These are phyloP conservation scores for Penicillium cinerascens DNA, from an alignment of 495 filamentous ascomycete genomes.

Conservation along the genomic window DNA sequence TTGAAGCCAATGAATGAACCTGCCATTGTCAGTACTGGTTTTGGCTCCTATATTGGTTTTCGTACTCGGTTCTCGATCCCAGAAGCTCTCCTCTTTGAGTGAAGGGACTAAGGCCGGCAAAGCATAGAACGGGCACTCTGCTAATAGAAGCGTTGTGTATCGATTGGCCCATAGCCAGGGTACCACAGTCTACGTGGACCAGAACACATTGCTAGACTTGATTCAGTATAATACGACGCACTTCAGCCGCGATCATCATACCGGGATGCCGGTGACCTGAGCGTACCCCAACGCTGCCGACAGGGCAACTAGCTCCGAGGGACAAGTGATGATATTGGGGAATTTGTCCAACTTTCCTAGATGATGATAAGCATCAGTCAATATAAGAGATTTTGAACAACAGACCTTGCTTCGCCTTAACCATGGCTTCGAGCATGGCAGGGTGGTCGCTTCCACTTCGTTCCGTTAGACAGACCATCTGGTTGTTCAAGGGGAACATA, in stretches of 20 bases:
- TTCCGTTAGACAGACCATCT: neutral
- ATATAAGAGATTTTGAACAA: neutral
- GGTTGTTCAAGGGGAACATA: neutral
- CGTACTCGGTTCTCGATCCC: slow-evolving; percentile 78
- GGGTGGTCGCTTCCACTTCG: slow-evolving; percentile 76
- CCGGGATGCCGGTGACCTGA: slow-evolving; percentile 67
- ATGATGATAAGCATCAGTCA: neutral
- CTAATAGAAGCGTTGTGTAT: slow-evolving; percentile 83
- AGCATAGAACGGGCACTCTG: slow-evolving; percentile 78
- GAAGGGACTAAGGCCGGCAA: slow-evolving; percentile 80
- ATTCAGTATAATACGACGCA: neutral
- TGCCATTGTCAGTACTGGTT: neutral
- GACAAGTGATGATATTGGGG: slow-evolving; percentile 82
- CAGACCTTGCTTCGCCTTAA: slow-evolving; percentile 59
- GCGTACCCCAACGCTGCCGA: slow-evolving; percentile 93
- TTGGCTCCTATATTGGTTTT: neutral
- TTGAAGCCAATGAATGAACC: slow-evolving; percentile 83
- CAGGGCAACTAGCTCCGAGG: slow-evolving; percentile 91
- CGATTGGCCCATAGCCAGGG: slow-evolving; percentile 80
- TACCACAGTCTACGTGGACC: slow-evolving; percentile 90
- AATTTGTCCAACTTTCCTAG: slow-evolving; percentile 52
- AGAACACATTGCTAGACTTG: slow-evolving; percentile 66
- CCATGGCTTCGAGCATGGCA: slow-evolving; percentile 84
- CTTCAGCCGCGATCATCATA: neutral
- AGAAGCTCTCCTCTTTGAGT: slow-evolving; percentile 83